A percentile compares a stretch with the other conserved stretches of the same genome.
These are phyloP conservation scores for Phyllosticta citriasiana DNA, from an alignment of 2,329 filamentous ascomycete genomes.

Conservation along the genomic window DNA sequence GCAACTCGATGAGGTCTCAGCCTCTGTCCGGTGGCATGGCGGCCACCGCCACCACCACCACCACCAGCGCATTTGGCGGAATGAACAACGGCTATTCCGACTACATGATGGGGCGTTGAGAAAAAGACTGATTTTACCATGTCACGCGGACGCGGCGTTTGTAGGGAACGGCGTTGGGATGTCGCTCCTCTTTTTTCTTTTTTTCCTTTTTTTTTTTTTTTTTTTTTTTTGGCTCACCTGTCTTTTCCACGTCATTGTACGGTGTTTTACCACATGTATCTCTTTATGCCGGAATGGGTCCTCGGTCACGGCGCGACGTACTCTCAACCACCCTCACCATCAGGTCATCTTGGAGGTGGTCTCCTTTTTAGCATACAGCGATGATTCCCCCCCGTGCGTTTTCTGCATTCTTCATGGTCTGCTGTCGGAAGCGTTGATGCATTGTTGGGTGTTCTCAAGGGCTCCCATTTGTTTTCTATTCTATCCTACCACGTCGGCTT, in stretches of 20 bases:
- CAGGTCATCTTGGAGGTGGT: conserved; percentile 25
- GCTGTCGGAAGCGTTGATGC: conserved; percentile 9
- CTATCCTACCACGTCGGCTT: conserved; percentile 1
- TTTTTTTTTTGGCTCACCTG: conserved; percentile 15
- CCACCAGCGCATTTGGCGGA: conserved; percentile 21
- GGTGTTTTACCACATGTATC: conserved; percentile 25
- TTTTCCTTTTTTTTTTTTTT: conserved; percentile 10
- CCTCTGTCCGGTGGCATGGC: conserved; percentile 25
- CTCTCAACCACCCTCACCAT: conserved; percentile 18
- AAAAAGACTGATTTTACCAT: conserved; percentile 3
- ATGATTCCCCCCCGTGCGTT: conserved; percentile 35
- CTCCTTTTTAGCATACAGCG: conserved; percentile 34
- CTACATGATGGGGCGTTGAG: conserved; percentile 30
- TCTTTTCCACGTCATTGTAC: conserved; percentile 32
- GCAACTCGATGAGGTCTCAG: conserved; percentile 24
- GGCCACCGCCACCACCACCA: conserved; percentile 20
- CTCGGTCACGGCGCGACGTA: conserved; percentile 11
- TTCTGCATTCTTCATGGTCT: conserved; percentile 11
- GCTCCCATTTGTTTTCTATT: conserved; percentile 7
- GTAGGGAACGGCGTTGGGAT: background rate
- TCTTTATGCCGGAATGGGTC: conserved; percentile 25
- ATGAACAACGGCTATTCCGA: conserved; percentile 25
- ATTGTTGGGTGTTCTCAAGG: conserved; percentile 10
- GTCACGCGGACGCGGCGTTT: background rate
- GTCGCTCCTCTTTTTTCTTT: conserved; percentile 15